Evolutionary conservation across 1,139 yeast genomes (phyloP).

Genomic region (Zygoascus hellenicus): DNA sequence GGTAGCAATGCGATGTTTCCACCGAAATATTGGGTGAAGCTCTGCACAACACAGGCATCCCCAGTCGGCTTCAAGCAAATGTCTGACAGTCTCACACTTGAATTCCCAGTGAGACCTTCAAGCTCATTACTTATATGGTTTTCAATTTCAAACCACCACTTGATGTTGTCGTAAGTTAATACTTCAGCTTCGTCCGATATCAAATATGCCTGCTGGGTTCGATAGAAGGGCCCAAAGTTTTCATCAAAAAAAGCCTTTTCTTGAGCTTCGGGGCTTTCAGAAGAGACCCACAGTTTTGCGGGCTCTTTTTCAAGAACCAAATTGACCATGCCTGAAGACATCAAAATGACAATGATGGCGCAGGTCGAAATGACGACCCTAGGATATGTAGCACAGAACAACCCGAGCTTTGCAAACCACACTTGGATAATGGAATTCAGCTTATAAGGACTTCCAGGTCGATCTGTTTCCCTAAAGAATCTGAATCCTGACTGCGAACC

Average conservation of each 20-base stretch:
- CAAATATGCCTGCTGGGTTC: conserved; percentile 78
- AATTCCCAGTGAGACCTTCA: conserved; percentile 22
- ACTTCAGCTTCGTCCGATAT: conserved; percentile 63
- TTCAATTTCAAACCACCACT: conserved; percentile 90
- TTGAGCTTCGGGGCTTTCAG: conserved; percentile 62
- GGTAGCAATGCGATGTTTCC: conserved; percentile 54
- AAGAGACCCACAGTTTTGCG: conserved; percentile 82
- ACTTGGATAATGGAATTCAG: conserved; percentile 43
- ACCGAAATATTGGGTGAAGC: conserved; percentile 80
- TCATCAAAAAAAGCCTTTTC: conserved; percentile 69
- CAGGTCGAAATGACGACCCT: conserved; percentile 46
- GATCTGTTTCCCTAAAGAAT: conserved; percentile 17
- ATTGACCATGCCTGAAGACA: conserved; percentile 49
- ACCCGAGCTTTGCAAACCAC: conserved; percentile 47
- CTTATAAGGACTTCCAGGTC: conserved; percentile 34
- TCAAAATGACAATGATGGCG: conserved; percentile 39
- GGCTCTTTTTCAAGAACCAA: conserved; percentile 73
- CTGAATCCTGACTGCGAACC: conserved; percentile 17
- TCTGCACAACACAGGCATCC: conserved; percentile 73
- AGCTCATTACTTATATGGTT: conserved; percentile 37
- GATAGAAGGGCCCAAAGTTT: conserved; percentile 85
- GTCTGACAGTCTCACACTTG: conserved; percentile 43
- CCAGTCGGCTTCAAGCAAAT: conserved; percentile 81
- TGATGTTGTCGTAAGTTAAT: conserved; percentile 57
- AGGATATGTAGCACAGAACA: conserved; percentile 42